Percentiles rank a stretch among this genome's conserved stretches.
These are phyloP conservation scores for Penicillium hordei DNA, from an alignment of 2,329 filamentous ascomycete genomes.

Conservation along the genomic window DNA sequence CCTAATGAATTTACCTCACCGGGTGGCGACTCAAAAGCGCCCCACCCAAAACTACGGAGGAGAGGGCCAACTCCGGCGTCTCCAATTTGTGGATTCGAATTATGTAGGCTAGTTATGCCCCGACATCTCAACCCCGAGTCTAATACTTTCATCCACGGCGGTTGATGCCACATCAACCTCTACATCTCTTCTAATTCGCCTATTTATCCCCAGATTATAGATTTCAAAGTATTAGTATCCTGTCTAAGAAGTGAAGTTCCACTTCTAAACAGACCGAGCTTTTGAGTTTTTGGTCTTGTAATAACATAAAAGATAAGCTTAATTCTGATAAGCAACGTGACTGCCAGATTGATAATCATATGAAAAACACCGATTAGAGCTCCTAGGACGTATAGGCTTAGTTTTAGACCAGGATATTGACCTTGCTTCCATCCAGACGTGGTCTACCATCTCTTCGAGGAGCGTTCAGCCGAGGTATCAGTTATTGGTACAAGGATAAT, in stretches of 20 bases:
- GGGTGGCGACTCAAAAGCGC: slow-evolving; percentile 3
- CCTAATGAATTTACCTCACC: not conserved
- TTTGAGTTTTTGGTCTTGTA: not conserved
- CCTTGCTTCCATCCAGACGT: not conserved
- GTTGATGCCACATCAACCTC: not conserved
- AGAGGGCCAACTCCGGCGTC: not conserved
- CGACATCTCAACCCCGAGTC: not conserved
- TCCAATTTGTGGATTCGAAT: not conserved
- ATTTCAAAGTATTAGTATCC: not conserved
- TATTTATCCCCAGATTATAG: not conserved
- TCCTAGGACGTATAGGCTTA: no score
- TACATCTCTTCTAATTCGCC: not conserved
- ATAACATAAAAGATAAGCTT: slow-evolving; percentile 1
- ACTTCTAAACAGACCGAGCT: not conserved
- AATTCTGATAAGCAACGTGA: not conserved
- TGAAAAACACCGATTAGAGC: not conserved
- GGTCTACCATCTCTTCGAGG: not conserved
- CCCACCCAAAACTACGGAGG: slow-evolving; percentile 1
- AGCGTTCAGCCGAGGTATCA: not conserved
- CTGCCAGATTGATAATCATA: not conserved
- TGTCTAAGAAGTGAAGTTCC: not conserved
- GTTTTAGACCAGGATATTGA: not conserved
- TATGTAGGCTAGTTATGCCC: not conserved
- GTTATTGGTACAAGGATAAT: not conserved
- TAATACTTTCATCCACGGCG: not conserved